Percentiles rank a stretch among this genome's conserved stretches.
These are phyloP conservation scores for Aspergillaceae sp. DNA, from an alignment of 2,329 filamentous ascomycete species.

Conservation along the genomic window DNA sequence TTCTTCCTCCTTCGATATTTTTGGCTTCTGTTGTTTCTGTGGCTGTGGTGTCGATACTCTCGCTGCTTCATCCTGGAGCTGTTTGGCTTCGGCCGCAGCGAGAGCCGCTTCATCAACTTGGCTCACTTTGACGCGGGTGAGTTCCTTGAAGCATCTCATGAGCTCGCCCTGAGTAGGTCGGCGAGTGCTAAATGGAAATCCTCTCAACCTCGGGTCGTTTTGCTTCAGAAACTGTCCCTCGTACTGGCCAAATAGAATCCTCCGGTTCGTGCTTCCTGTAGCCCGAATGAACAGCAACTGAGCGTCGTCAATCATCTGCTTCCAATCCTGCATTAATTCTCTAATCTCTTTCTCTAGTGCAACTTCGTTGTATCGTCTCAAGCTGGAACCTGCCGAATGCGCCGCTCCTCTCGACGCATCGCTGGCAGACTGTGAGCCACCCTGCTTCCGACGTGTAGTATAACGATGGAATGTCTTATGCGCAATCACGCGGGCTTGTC, in stretches of 20 bases:
- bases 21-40: slow-evolving; percentile 41
- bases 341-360: slow-evolving; percentile 85
- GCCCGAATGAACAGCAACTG: slow-evolving; percentile 84
- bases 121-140: slow-evolving; percentile 80
- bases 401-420: slow-evolving; percentile 90
- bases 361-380: slow-evolving; percentile 90
- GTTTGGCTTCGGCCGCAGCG: slow-evolving; percentile 42
- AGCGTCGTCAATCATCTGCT: slow-evolving; percentile 69
- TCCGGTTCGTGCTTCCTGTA: slow-evolving; percentile 74
- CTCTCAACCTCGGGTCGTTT: slow-evolving; percentile 71
- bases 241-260: slow-evolving; percentile 83
- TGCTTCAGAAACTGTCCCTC: slow-evolving; percentile 74
- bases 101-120: slow-evolving; percentile 63
- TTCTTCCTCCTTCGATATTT: slow-evolving; percentile 75
- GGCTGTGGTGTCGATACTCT: slow-evolving; percentile 24
- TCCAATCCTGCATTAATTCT: slow-evolving; percentile 74
- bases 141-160: slow-evolving; percentile 87
- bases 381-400: slow-evolving; percentile 81
- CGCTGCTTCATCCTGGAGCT: slow-evolving; percentile 28
- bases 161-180: slow-evolving; percentile 89
- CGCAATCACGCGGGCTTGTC: slow-evolving; percentile 78
- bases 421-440: slow-evolving; percentile 87
- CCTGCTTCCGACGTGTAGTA: slow-evolving; percentile 91
- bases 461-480: slow-evolving; percentile 98
- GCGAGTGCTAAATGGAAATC: slow-evolving; percentile 88